A percentile compares a stretch with the other conserved stretches of the same genome.
phyloP scores from a whole-genome alignment of 306 rosid genomes.

The Senna tora region DNA sequence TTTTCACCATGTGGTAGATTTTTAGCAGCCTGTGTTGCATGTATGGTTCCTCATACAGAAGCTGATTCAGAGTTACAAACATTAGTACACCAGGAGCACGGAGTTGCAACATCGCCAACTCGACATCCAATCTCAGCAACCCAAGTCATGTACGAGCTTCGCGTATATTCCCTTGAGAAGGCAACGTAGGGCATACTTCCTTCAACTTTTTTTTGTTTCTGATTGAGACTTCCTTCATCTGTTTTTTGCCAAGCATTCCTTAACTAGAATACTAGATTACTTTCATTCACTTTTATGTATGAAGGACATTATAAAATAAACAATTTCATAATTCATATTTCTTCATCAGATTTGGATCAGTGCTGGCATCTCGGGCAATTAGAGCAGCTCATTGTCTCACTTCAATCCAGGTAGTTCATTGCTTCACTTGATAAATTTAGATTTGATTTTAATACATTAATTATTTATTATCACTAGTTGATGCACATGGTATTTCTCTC shows the following conservation, averaged over 20 bases:
- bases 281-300: slow-evolving; percentile 1
- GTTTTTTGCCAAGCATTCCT: slow-evolving; percentile 9
- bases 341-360: slow-evolving; percentile 59
- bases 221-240: slow-evolving; percentile 10
- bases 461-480: not conserved
- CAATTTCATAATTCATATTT: slow-evolving; percentile 3
- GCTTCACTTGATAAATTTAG: not conserved
- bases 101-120: slow-evolving; percentile 72
- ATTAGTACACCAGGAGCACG: slow-evolving; percentile 57
- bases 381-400: slow-evolving; percentile 88
- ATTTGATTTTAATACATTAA: not conserved
- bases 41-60: slow-evolving; percentile 61
- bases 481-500: not conserved
- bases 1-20: slow-evolving; percentile 60
- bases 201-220: not conserved
- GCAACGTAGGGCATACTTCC: slow-evolving; percentile 59
- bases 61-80: slow-evolving; percentile 60
- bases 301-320: slow-evolving; percentile 4
- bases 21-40: slow-evolving; percentile 55
- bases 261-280: slow-evolving; percentile 15
- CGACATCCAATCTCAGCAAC: slow-evolving; percentile 74
- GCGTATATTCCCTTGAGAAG: slow-evolving; percentile 75
- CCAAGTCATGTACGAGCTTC: slow-evolving; percentile 79
- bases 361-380: slow-evolving; percentile 67
- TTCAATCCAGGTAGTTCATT: slow-evolving; percentile 67